Conservation (phyloP, 2,329 filamentous ascomycete species). For the Aspergillus sergii region DNA sequence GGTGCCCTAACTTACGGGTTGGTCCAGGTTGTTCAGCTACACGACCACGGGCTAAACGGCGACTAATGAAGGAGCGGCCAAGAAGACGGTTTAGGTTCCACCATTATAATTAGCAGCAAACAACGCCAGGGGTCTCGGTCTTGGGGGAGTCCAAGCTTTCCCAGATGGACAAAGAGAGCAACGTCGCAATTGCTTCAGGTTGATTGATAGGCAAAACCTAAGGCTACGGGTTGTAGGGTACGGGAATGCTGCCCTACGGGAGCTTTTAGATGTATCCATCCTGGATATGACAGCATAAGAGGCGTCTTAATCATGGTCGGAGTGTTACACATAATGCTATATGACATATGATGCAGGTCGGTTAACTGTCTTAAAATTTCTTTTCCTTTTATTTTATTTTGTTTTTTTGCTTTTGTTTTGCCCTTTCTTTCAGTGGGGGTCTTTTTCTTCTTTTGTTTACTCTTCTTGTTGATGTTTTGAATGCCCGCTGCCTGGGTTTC, state of each 20-base stretch:
- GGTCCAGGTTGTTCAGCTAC: not conserved
- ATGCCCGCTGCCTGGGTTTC: not conserved
- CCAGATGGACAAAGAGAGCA: not conserved
- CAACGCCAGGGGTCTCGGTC: not conserved
- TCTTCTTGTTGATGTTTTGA: not conserved
- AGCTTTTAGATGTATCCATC: not conserved
- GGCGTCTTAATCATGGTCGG: not conserved
- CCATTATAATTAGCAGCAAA: slow-evolving; percentile 2
- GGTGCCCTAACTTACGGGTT: not conserved
- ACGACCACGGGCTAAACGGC: not conserved
- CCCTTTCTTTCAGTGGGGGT: not conserved
- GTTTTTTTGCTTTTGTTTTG: not conserved
- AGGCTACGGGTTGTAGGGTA: not conserved
- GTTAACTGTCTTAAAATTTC: not conserved
- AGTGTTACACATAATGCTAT: not conserved
- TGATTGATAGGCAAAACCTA: not conserved
- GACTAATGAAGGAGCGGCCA: slow-evolving; percentile 1
- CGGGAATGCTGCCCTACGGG: not conserved
- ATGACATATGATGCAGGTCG: not conserved
- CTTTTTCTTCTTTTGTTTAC: not conserved
- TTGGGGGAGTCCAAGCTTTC: not conserved
- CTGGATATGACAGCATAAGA: not conserved
- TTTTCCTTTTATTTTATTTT: not conserved
- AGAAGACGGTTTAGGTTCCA: not conserved
- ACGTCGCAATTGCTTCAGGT: slow-evolving; percentile 1